Base-by-base conservation (phyloP, 345 rosid species). In the Erucastrum elatum region DNA sequence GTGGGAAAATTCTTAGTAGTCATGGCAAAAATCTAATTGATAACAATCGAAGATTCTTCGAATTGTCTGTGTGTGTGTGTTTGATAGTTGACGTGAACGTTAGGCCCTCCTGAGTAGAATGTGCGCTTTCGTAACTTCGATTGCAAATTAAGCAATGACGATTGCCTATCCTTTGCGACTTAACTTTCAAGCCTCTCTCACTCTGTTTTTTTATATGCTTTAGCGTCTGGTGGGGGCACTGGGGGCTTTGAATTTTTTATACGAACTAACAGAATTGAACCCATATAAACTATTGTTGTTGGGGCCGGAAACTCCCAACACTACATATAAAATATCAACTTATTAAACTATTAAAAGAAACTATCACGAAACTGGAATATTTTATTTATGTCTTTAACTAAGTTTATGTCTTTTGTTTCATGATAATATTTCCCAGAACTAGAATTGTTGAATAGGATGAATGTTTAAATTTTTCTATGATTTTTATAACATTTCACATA, bases 101-200 rank as follows among this genome's bases (percentile, higher is more conserved):
- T 72, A 82, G 80, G 80, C 84, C 86, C 84, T 80, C 76, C 77
- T 72, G 76, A 46, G 78, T 66, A 63, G 21, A 41, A 4, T 63
- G 4, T 66, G 25, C 67, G n/a, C 80, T 37, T 44, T 41, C 25
- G 21, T 80, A 66, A 85, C 98, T 89, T 90, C 66, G 88, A 86
- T 87, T 94, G 84, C 78, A 90, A 92, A 87, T 84, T 81, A 88
- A 92, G 95, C 90, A 88, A 90, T 76, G 77, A 64, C 84, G 58
- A 49, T 77, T 55, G 77, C 74, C 49, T 70, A 62, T 67, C 72
- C 69, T 74, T 69, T 60, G 68, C 85, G 70, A 75, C 89, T 89
- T 88, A 79, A 71, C 67, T 77, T 75, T 78, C 84, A 89, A 89
- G 89, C 80, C 83, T 83, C 77, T 61, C 46, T 69, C 37, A 15